Percentiles rank a stretch among this genome's conserved stretches.
Conservation (phyloP, 1,284 basidiomycete genomes). For the Sanguinoderma infundibulare region DNA sequence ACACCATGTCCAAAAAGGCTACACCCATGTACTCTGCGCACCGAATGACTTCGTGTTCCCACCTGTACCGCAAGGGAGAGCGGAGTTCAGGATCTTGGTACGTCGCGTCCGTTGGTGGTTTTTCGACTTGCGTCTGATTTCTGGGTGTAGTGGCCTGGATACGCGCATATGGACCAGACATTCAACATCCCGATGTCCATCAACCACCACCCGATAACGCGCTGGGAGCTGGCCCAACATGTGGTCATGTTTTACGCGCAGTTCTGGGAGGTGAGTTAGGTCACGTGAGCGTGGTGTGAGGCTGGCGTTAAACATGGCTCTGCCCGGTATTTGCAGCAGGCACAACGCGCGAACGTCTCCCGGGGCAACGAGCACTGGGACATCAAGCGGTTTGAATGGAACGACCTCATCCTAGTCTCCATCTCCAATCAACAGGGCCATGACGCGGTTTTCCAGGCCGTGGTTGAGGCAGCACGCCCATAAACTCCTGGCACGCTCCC, state of each 20-base stretch:
- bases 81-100: background rate
- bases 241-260: background rate
- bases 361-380: constrained; percentile 1
- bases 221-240: background rate
- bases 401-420: background rate
- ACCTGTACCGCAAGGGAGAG: background rate
- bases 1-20: no score
- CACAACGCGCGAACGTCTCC: background rate
- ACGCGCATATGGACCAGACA: background rate
- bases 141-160: background rate
- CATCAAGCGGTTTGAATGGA: background rate
- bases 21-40: no score
- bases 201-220: background rate
- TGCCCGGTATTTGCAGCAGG: background rate
- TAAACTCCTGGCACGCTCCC: background rate
- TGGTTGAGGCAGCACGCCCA: background rate
- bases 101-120: background rate
- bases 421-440: constrained; percentile 5
- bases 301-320: background rate
- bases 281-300: background rate
- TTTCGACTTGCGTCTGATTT: background rate
- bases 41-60: background rate
- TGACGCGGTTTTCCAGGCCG: constrained; percentile 12
- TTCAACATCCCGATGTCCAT: background rate
- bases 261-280: background rate